Conservation (phyloP, 768 basidiomycete genomes). For the Royoungia palumana region DNA sequence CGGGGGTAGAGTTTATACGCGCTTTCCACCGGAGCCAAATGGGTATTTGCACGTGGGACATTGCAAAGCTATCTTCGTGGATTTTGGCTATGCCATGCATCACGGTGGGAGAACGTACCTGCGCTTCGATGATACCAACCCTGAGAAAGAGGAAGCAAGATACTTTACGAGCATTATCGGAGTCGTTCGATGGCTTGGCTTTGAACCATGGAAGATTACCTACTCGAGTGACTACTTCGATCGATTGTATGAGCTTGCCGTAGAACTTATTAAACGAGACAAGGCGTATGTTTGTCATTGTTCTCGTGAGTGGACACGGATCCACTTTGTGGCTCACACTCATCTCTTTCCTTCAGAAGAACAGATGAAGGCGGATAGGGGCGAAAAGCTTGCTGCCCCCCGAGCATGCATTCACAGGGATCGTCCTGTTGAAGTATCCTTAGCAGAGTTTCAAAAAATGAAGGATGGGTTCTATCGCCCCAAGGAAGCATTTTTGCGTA, state of each 20-base stretch:
- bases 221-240: conserved; percentile 98
- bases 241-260: conserved; percentile 78
- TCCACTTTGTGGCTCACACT: conserved; percentile 1
- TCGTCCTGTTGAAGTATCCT: conserved; percentile 82
- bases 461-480: conserved; percentile 85
- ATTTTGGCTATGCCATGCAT: conserved; percentile 97
- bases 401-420: conserved; percentile 83
- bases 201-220: conserved; percentile 97
- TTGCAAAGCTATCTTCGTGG: conserved; percentile 97
- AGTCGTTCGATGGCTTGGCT: conserved; percentile 94
- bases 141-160: conserved; percentile 92
- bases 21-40: conserved; percentile 98
- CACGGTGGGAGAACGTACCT: conserved; percentile 91
- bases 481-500: conserved; percentile 89
- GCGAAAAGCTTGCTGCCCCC: conserved; percentile 78
- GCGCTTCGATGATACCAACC: conserved; percentile 98
- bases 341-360: conserved; percentile 56
- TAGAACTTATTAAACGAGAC: conserved; percentile 83
- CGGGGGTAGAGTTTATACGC: conserved; percentile 82
- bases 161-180: conserved; percentile 98
- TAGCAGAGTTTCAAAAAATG: conserved; percentile 90
- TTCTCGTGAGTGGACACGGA: conserved; percentile 62
- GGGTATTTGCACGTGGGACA: conserved; percentile 95
- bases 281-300: conserved; percentile 97
- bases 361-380: conserved; percentile 85